Base-by-base conservation (phyloP, 148 eudicot species). In the Diospyros kaki region DNA sequence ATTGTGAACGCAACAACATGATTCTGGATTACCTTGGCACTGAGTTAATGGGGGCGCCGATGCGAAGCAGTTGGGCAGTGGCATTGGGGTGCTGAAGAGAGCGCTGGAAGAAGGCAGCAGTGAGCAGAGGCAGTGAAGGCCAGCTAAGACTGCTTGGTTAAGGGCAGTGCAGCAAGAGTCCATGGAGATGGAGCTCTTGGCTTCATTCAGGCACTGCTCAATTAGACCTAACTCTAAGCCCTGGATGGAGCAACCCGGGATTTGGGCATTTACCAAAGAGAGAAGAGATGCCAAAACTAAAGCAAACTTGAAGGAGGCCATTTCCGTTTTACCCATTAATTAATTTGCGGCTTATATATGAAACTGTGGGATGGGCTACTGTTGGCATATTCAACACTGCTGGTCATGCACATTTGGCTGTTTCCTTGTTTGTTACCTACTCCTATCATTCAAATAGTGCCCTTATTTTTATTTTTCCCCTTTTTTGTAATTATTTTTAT, bases 141-240 rank as follows among this genome's bases (percentile, higher is more conserved):
- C 79, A 12, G 51, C 75, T 64, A 64, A 50, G 66, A 78, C 38
- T 44, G 51, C 84, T 78, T 71, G 78, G 45, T 78, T 78, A 9
- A 82, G 78, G 71, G 67, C 56, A 5, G 4, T 17, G 67, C 84
- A 82, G 64, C 84, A 82, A 70, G 81, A 48, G 4, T 63, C 76
- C 1, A 58, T 5, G 14, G 75, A 52, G 17, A 54, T 42, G 28
- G 75, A 56, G 46, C 62, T 72, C 2, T 8, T 18, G 1, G 56
- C 74, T 38, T 46, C 39, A 41, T 41, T 42, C 17, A 80, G 73
- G 55, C 83, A 80, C 17, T 76, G 48, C 55, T 66, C 75, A 3
- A 75, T 63, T 38, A 28, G 28, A 0, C 28, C 28, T 28, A 28
- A 28, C 28, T 68, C 76, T 50, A 80, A 17, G 10, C 81, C 77